phyloP scores from a whole-genome alignment of 2,329 filamentous ascomycete genomes.

The Furcasterigmium furcatum region DNA sequence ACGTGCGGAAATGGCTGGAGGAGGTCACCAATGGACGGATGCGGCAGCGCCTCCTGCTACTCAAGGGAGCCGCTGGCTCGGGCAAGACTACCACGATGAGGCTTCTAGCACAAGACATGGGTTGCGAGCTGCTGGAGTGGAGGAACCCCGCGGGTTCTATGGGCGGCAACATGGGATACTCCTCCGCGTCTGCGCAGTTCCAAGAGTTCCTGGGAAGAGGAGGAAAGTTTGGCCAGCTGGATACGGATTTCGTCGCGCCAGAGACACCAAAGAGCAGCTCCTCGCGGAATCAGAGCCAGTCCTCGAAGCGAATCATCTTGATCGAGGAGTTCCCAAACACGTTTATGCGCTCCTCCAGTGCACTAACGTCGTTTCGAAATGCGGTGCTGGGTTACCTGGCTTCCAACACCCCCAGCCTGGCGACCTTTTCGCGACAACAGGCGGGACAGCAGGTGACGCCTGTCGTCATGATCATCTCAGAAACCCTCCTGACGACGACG shows the following conservation, averaged over 20 bases:
- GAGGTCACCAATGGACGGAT: slow-evolving; percentile 64
- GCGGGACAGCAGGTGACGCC: slow-evolving; percentile 56
- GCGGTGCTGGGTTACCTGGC: slow-evolving; percentile 74
- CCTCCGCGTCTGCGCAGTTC: slow-evolving; percentile 76
- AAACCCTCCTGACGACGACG: slow-evolving; percentile 81
- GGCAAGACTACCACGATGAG: slow-evolving; percentile 89
- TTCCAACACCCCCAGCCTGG: slow-evolving; percentile 56
- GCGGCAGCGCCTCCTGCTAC: slow-evolving; percentile 71
- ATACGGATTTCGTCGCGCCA: slow-evolving; percentile 30
- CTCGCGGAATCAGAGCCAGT: slow-evolving; percentile 18
- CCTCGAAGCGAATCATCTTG: slow-evolving; percentile 56
- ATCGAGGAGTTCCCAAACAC: slow-evolving; percentile 83
- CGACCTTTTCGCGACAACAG: slow-evolving; percentile 39
- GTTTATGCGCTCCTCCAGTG: slow-evolving; percentile 61
- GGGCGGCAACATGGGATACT: slow-evolving; percentile 56
- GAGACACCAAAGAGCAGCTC: slow-evolving; percentile 13
- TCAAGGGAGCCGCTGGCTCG: slow-evolving; percentile 88
- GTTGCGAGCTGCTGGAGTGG: slow-evolving; percentile 82
- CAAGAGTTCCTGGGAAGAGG: slow-evolving; percentile 86
- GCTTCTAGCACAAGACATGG: slow-evolving; percentile 74
- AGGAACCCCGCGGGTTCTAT: slow-evolving; percentile 69
- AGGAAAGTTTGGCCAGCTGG: slow-evolving; percentile 74
- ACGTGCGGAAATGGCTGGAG: slow-evolving; percentile 81
- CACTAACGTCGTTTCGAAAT: slow-evolving; percentile 68
- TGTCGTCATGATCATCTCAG: slow-evolving; percentile 86